A percentile compares a stretch with the other conserved stretches of the same genome.
Conservation (phyloP, 257 asterid genomes). For the Scutellaria minor region DNA sequence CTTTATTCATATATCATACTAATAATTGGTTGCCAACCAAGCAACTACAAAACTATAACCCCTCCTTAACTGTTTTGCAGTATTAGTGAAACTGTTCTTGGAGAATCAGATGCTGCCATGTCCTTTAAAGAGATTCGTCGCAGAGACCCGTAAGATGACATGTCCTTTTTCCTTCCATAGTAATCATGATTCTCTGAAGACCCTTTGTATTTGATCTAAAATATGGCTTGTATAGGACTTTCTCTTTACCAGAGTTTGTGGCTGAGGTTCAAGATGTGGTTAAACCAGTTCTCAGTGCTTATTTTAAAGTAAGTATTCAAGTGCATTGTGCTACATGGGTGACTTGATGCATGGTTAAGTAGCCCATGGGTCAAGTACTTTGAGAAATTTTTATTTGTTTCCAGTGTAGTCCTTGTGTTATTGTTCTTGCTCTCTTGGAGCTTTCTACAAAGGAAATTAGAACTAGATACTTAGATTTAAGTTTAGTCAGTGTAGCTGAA, state of each 20-base stretch:
- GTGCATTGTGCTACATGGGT: constrained; percentile 2
- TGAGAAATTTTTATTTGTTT: not conserved
- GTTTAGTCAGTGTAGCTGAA: not conserved
- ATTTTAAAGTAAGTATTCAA: constrained; percentile 70
- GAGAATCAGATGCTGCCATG: constrained; percentile 94
- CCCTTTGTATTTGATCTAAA: constrained; percentile 12
- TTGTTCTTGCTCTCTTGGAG: not conserved
- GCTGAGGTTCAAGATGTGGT: constrained; percentile 94
- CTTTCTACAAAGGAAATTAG: not conserved
- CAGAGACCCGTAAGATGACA: constrained; percentile 81
- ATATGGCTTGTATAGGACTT: constrained; percentile 56
- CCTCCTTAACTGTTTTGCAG: constrained; percentile 53
- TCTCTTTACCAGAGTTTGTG: constrained; percentile 93
- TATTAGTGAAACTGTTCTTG: constrained; percentile 84
- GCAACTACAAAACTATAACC: constrained; percentile 28
- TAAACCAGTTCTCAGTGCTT: constrained; percentile 88
- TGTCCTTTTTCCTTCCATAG: constrained; percentile 3
- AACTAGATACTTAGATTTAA: not conserved
- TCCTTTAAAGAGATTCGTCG: constrained; percentile 94
- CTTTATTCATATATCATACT: not conserved
- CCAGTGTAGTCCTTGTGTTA: not conserved
- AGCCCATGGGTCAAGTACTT: constrained; percentile 1
- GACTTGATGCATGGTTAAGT: constrained; percentile 2
- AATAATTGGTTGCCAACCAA: not conserved
- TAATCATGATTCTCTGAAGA: not conserved